Conservation (phyloP, 2,329 filamentous ascomycete species). For the Cercospora beticola region DNA sequence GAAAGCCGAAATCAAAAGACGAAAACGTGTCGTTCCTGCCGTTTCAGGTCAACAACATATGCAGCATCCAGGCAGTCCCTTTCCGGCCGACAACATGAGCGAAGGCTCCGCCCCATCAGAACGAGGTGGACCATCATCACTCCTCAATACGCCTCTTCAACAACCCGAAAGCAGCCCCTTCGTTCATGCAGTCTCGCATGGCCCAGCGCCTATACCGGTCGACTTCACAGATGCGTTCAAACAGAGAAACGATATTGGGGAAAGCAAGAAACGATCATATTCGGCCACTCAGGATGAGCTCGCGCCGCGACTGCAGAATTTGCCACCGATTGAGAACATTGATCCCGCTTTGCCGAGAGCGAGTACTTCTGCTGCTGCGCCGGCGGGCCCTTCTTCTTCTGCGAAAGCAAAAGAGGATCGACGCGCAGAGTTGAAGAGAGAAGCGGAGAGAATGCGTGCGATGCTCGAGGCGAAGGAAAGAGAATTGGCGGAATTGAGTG, state of each 20-base stretch:
- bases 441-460: conserved; percentile 74
- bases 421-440: conserved; percentile 65
- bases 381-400: background rate
- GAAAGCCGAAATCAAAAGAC: conserved; percentile 91
- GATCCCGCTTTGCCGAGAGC: conserved; percentile 42
- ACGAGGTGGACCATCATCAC: conserved; percentile 8
- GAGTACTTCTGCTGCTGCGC: background rate
- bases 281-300: conserved; percentile 45
- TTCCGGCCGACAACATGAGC: conserved; percentile 30
- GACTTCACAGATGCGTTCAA: conserved; percentile 40
- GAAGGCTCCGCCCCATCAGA: conserved; percentile 23
- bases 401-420: conserved; percentile 55
- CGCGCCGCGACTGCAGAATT: conserved; percentile 28
- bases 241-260: conserved; percentile 24
- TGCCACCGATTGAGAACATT: conserved; percentile 32
- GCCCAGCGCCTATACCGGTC: conserved; percentile 36
- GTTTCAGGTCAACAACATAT: conserved; percentile 39
- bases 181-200: conserved; percentile 24
- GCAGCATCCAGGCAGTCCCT: conserved; percentile 36
- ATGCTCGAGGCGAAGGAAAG: conserved; percentile 71
- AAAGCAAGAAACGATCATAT: conserved; percentile 64
- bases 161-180: conserved; percentile 15
- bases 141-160: conserved; percentile 12
- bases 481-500: conserved; percentile 57
- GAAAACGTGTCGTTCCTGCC: conserved; percentile 91